These are phyloP conservation scores for Echria macrotheca DNA, from an alignment of 495 filamentous ascomycete genomes.

Conservation along the genomic window DNA sequence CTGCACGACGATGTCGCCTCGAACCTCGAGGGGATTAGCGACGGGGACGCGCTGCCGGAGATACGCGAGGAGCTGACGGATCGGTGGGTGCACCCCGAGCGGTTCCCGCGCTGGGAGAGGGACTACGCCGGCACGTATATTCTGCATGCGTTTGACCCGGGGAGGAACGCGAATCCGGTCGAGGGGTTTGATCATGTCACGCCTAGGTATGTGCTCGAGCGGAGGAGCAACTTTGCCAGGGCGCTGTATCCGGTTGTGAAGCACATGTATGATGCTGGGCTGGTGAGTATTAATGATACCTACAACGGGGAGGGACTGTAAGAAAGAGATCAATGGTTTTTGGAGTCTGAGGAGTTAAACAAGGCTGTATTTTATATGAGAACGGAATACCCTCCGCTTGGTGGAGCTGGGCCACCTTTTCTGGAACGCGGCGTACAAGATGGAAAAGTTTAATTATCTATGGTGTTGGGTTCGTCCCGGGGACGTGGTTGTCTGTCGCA, in stretches of 20 bases:
- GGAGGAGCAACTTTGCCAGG: slow-evolving; percentile 20
- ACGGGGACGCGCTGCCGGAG: slow-evolving; percentile 8
- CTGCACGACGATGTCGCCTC: slow-evolving; percentile 30
- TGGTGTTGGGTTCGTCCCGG: no score
- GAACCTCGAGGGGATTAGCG: slow-evolving; percentile 5
- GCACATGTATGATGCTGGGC: slow-evolving; percentile 15
- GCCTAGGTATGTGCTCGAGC: slow-evolving; percentile 17
- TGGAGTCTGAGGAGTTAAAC: no score
- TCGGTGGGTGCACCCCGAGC: slow-evolving; percentile 8
- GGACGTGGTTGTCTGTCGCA: no score
- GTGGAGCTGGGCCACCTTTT: no score
- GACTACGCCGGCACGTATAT: slow-evolving; percentile 14
- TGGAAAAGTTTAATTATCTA: no score
- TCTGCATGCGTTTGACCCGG: slow-evolving; percentile 17
- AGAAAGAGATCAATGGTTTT: no score
- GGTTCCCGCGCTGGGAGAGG: slow-evolving; percentile 14
- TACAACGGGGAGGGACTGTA: no score
- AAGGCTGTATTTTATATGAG: no score
- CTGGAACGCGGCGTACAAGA: no score
- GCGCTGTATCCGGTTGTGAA: slow-evolving; percentile 17
- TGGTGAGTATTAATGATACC: slow-evolving; percentile 7
- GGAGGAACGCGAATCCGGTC: slow-evolving; percentile 6
- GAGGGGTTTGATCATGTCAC: slow-evolving; percentile 16
- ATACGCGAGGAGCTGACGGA: slow-evolving; percentile 11
- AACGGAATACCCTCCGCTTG: no score